Conservation (phyloP, 306 rosid genomes). For the Fragaria iinumae region DNA sequence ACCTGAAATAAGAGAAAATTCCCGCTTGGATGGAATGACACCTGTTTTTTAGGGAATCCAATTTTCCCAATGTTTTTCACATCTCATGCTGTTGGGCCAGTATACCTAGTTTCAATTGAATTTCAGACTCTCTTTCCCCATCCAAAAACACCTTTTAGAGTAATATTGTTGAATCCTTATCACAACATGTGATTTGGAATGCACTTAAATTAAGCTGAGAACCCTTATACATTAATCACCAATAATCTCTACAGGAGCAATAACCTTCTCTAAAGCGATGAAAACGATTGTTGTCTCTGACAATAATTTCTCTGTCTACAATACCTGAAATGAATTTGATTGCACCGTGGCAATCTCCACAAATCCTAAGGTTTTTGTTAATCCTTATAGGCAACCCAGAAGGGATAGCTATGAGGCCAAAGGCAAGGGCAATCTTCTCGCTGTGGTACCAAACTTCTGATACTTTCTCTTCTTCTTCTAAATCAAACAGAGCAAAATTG, state of each 20-base stretch:
- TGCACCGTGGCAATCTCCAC: conserved; percentile 47
- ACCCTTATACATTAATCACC: conserved; percentile 36
- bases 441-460: background rate
- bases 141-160: background rate
- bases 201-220: background rate
- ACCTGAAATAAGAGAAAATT: background rate
- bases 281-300: conserved; percentile 69
- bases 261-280: conserved; percentile 56
- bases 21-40: background rate
- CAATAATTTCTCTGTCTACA: conserved; percentile 62
- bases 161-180: background rate
- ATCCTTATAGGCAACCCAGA: conserved; percentile 55
- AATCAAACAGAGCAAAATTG: conserved; percentile 62
- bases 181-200: background rate
- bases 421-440: conserved; percentile 10
- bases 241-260: conserved; percentile 69
- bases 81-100: background rate
- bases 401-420: conserved; percentile 73
- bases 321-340: conserved; percentile 56
- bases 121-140: background rate
- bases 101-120: background rate
- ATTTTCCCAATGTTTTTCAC: background rate
- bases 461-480: conserved; percentile 50
- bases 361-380: conserved; percentile 58
- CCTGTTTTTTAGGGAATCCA: background rate